These are phyloP conservation scores for Wickerhamomyces tratensis DNA, from an alignment of 805 yeast species.

Conservation along the genomic window DNA sequence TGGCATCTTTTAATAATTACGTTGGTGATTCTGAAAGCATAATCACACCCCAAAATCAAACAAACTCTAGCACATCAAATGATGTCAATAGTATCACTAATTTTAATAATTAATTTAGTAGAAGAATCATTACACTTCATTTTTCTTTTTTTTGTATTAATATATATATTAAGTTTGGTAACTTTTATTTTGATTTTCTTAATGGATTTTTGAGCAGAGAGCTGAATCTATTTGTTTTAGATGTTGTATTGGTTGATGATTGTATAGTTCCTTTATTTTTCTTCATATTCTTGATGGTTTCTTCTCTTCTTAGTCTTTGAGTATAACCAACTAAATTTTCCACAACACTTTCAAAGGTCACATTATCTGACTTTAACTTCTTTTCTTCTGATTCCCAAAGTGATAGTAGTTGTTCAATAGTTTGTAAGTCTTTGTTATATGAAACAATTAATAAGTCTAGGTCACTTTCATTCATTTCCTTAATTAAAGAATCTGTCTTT, in stretches of 20 bases:
- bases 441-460: constrained; percentile 26
- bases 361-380: constrained; percentile 52
- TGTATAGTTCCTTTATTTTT: constrained; percentile 16
- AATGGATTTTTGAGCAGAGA: too few species aligned
- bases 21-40: constrained; percentile 3
- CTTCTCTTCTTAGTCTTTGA: constrained; percentile 59
- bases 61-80: too few species aligned
- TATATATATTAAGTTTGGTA: too few species aligned
- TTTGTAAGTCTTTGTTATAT: constrained; percentile 24
- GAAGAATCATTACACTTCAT: too few species aligned
- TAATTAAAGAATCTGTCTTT: constrained; percentile 22
- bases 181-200: too few species aligned
- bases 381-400: constrained; percentile 44
- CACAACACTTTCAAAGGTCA: constrained; percentile 76
- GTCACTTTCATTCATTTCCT: constrained; percentile 24
- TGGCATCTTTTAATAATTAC: constrained; percentile 13
- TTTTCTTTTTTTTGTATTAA: too few species aligned
- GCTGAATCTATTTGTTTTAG: too few species aligned
- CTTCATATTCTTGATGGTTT: constrained; percentile 25
- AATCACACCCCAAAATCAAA: too few species aligned
- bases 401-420: constrained; percentile 28
- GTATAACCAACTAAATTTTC: constrained; percentile 88
- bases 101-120: too few species aligned
- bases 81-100: too few species aligned
- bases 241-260: background rate